phyloP scores from a whole-genome alignment of 805 yeast genomes.

The Kodamaea hsintzibuensis region DNA sequence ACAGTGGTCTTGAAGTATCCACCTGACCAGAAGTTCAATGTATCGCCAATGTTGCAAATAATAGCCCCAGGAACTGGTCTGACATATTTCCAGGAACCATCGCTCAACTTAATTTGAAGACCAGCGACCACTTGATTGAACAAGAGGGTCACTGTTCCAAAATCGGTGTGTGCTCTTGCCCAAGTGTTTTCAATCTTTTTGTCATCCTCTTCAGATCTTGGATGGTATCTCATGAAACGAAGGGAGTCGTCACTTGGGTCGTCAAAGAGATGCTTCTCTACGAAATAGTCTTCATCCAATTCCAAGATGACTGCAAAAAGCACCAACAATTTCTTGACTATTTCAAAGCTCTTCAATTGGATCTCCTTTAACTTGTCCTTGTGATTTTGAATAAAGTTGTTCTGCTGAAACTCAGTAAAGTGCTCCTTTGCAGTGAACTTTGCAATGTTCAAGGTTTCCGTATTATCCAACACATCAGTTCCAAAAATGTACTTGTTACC shows the following conservation, averaged over 20 bases:
- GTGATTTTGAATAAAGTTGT: conserved; percentile 24
- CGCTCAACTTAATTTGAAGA: conserved; percentile 28
- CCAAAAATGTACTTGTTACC: conserved; percentile 33
- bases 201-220: conserved; percentile 29
- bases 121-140: conserved; percentile 39
- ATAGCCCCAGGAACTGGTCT: conserved; percentile 33
- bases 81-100: conserved; percentile 37
- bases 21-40: conserved; percentile 35
- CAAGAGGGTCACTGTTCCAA: conserved; percentile 35
- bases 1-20: conserved; percentile 36
- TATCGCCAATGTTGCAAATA: conserved; percentile 38
- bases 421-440: conserved; percentile 26
- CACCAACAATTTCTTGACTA: conserved; percentile 24
- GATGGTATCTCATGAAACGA: conserved; percentile 35
- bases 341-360: conserved; percentile 24
- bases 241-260: conserved; percentile 36
- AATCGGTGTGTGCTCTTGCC: conserved; percentile 39
- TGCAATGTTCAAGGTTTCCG: conserved; percentile 33
- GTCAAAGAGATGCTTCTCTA: conserved; percentile 29
- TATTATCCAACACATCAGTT: conserved; percentile 29
- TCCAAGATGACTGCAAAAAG: conserved; percentile 36
- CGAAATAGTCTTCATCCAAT: conserved; percentile 34
- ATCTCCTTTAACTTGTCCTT: conserved; percentile 21
- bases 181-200: conserved; percentile 30
- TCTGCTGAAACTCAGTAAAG: conserved; percentile 20